These are phyloP conservation scores for Excoecaria cochinchinensis DNA, from an alignment of 345 rosid genomes.

Conservation along the genomic window DNA sequence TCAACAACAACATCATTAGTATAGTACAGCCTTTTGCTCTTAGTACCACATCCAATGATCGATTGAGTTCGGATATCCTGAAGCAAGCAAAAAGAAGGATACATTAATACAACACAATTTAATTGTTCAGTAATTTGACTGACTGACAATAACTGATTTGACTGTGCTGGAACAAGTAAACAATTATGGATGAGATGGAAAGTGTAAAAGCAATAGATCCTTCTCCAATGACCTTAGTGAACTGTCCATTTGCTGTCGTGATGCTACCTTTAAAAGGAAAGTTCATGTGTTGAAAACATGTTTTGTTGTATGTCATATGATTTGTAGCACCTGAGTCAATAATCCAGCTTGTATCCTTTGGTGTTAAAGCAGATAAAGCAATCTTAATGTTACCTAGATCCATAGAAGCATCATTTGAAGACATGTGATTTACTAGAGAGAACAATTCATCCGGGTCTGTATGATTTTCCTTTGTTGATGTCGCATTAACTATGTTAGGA, in stretches of 20 bases:
- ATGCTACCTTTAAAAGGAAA: not conserved
- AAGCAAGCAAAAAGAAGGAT: not conserved
- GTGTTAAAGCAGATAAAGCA: not conserved
- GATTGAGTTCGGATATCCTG: not conserved
- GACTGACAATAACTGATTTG: not conserved
- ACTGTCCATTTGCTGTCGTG: not conserved
- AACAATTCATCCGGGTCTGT: not conserved
- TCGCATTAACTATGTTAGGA: not conserved
- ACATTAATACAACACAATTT: not conserved
- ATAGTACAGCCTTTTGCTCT: too few species aligned
- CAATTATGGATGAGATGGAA: not conserved
- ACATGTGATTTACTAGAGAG: not conserved
- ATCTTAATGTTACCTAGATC: not conserved
- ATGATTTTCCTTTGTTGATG: not conserved
- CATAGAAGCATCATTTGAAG: not conserved
- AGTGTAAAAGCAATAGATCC: not conserved
- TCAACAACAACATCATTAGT: too few species aligned
- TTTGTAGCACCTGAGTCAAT: not conserved
- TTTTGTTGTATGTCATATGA: not conserved
- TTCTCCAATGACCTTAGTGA: not conserved
- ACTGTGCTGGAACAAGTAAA: not conserved
- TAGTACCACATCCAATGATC: too few species aligned
- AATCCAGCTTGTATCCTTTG: not conserved
- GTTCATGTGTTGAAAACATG: not conserved
- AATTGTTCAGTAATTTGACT: constrained; percentile 9